phyloP scores from a whole-genome alignment of 176 grass and related monocot species.

The Lolium multiflorum region DNA sequence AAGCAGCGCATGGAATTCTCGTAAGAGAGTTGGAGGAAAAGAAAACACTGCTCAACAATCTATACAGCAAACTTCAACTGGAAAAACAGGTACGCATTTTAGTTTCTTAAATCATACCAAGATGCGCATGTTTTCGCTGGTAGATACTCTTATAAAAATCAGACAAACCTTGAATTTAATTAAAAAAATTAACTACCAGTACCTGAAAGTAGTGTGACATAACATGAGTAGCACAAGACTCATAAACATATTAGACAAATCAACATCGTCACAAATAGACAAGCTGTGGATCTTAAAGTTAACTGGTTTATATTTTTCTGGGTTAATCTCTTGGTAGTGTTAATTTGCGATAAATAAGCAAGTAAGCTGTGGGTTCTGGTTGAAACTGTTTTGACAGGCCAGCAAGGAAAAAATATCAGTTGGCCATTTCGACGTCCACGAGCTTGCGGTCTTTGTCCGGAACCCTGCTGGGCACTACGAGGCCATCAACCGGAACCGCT shows the following conservation, averaged over 20 bases:
- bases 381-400: constrained; percentile 60
- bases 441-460: constrained; percentile 74
- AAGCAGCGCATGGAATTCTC: constrained; percentile 61
- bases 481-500: constrained; percentile 73
- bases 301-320: not conserved
- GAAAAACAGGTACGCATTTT: constrained; percentile 81
- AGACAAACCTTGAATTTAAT: not conserved
- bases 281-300: constrained; percentile 5
- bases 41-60: constrained; percentile 62
- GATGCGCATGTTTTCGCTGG: not conserved
- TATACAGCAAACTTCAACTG: constrained; percentile 81
- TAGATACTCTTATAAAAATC: not conserved
- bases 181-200: not conserved
- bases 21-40: constrained; percentile 83
- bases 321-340: not conserved
- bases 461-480: constrained; percentile 81
- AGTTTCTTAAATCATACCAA: constrained; percentile 28
- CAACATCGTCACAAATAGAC: not conserved
- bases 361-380: not conserved
- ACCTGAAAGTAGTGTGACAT: not conserved
- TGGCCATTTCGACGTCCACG: constrained; percentile 78
- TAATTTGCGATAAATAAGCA: not conserved
- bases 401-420: constrained; percentile 98
- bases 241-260: not conserved
- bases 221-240: not conserved